Evolutionary conservation across 2,329 filamentous ascomycete genomes (phyloP), one percentile per base, ranked within the genome.

Genomic region (Ploettnerulaceae sp.): DNA sequence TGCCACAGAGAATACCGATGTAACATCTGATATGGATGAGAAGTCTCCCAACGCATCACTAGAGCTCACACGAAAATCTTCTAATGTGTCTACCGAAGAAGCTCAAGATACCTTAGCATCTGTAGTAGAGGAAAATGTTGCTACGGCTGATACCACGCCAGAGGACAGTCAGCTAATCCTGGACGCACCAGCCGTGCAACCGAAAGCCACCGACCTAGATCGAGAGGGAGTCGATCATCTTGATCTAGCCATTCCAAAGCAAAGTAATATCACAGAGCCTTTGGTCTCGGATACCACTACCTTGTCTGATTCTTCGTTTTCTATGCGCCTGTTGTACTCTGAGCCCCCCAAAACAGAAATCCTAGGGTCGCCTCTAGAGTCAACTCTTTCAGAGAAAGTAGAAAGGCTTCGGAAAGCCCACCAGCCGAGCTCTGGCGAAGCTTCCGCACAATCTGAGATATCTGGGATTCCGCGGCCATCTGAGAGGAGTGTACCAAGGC

Each of bases 1-100:
- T 12, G 80, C 84, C 5, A 79, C 78, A 9, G 89, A 94, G 39
- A 81, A 73, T 2, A 69, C 72, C 6, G 81, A 84, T 17, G 68
- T 71, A 2, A 69, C 68, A 12, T 67, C 71, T 5, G 75, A 77
- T 48, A 63, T 68, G 8, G 70, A 73, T 7, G 61, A 65, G 37
- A 76, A 77, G 42, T 58, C 57, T 8, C 60, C 67, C 1, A 65
- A 67, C 28, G 57, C 59, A 14, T 55, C 55, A 4, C 25, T 61
- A 6, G 57, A 61, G 22, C 40, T 60, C 29, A 53, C 37, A 24
- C 54, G 52, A 29, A 53, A 56, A 5, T 50, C 57, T 14, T 58
- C 57, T 14, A 58, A 64, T 51, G 70, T 79, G 52, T 81, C 73
- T 11, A 72, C 74, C 0, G 81, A 85, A 56, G 81, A 81, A 57